Evolutionary conservation across 306 rosid species (phyloP).

Genomic region (Luffa aegyptiaca): DNA sequence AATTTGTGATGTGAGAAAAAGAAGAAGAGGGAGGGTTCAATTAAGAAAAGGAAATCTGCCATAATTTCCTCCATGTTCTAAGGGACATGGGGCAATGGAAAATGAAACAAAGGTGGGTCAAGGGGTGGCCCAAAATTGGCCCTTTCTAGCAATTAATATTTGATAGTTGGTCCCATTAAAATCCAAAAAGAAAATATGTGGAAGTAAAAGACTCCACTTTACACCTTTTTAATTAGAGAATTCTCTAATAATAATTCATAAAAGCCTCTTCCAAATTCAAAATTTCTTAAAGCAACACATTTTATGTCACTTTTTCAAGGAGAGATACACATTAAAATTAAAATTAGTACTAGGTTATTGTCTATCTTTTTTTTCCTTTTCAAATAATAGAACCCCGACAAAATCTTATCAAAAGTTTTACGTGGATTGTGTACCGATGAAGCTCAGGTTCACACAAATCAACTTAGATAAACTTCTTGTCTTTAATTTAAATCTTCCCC

Average conservation of each 20-base stretch:
- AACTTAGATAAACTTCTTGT: neutral
- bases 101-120: conserved; percentile 52
- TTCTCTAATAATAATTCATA: neutral
- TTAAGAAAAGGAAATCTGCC: conserved; percentile 32
- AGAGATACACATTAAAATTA: neutral
- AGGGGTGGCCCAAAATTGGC: conserved; percentile 49
- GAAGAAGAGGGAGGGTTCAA: neutral
- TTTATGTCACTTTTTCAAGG: neutral
- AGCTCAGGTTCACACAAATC: neutral
- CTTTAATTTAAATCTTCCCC: too few relatives aligned
- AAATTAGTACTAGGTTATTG: neutral
- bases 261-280: neutral
- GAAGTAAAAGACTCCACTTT: neutral
- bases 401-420: neutral
- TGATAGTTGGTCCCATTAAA: neutral
- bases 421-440: neutral
- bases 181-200: neutral
- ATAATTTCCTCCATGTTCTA: conserved; percentile 94
- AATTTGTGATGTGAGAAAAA: neutral
- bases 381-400: neutral
- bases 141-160: conserved; percentile 15
- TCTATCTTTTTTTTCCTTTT: neutral
- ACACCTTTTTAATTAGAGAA: neutral
- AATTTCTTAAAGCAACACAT: neutral
- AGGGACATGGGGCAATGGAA: conserved; percentile 56